Evolutionary conservation across 495 filamentous ascomycete genomes (phyloP).

Genomic region (Parathielavia hyrcaniae): DNA sequence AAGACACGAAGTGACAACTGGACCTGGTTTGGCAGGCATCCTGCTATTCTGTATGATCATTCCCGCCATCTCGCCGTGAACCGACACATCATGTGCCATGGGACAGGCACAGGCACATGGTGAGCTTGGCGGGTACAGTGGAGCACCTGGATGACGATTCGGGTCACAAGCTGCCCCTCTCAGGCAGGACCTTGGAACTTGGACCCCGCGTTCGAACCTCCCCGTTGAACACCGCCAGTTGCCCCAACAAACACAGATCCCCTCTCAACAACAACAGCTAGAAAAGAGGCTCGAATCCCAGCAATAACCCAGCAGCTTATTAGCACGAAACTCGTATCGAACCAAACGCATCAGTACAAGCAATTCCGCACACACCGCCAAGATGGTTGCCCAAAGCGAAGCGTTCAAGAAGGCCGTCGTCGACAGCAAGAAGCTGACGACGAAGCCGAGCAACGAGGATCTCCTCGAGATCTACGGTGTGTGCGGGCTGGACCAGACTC

Average conservation of each 20-base stretch:
- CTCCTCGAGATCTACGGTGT: constrained; percentile 50
- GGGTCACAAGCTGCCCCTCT: constrained; percentile 7
- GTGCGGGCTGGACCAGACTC: constrained; percentile 2
- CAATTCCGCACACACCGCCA: constrained; percentile 26
- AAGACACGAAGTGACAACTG: too few species aligned
- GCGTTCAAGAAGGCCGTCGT: constrained; percentile 57
- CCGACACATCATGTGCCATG: neutral
- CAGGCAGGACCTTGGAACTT: neutral
- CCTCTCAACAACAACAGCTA: constrained; percentile 16
- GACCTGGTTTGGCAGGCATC: too few species aligned
- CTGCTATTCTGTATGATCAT: too few species aligned
- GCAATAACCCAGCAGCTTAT: neutral
- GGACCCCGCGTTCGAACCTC: constrained; percentile 13
- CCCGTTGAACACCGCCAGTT: constrained; percentile 8
- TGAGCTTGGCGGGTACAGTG: neutral
- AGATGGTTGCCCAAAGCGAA: constrained; percentile 42
- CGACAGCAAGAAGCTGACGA: constrained; percentile 58
- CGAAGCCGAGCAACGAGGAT: constrained; percentile 52
- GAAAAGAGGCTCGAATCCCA: neutral
- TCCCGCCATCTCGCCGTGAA: too few species aligned
- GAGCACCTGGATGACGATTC: constrained; percentile 12
- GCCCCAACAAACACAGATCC: constrained; percentile 16
- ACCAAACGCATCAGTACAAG: constrained; percentile 21
- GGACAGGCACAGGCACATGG: neutral
- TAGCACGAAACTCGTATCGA: neutral